Conservation (phyloP, 371 early-diverging fungal species). For the Apophysomyces ossiformis region DNA sequence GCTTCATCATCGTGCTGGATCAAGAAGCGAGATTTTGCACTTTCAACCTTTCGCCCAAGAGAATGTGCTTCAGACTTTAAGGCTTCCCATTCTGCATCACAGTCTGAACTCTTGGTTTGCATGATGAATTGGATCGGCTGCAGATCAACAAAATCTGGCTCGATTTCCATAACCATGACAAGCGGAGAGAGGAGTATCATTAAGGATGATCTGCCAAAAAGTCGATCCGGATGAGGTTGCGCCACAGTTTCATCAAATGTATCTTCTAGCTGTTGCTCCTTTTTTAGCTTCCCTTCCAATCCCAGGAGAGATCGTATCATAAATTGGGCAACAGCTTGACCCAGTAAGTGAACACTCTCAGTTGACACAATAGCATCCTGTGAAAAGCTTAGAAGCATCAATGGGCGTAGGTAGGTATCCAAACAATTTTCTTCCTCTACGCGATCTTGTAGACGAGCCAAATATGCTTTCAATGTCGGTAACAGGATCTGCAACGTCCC, state of each 20-base stretch:
- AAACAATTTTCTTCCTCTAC: constrained; percentile 28
- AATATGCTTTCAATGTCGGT: constrained; percentile 44
- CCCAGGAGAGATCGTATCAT: constrained; percentile 28
- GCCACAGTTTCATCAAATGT: constrained; percentile 20
- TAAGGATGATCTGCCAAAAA: constrained; percentile 27
- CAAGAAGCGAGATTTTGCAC: not conserved
- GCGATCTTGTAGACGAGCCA: constrained; percentile 23
- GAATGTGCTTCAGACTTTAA: constrained; percentile 6
- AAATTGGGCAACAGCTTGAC: constrained; percentile 34
- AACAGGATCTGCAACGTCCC: constrained; percentile 48
- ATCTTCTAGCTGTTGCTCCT: constrained; percentile 17
- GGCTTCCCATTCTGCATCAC: constrained; percentile 8
- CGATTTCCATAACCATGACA: constrained; percentile 36
- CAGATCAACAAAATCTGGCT: constrained; percentile 53
- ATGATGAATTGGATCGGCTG: constrained; percentile 40
- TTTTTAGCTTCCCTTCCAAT: constrained; percentile 10
- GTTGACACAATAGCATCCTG: constrained; percentile 46
- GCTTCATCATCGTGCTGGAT: constrained; percentile 19
- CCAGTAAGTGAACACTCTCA: constrained; percentile 40
- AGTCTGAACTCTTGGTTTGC: not conserved
- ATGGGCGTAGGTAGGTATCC: constrained; percentile 30
- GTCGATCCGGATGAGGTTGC: constrained; percentile 1
- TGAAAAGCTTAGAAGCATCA: constrained; percentile 34
- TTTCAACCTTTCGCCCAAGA: constrained; percentile 1
- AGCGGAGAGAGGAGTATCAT: constrained; percentile 33